Conservation (phyloP, 176 grass and related monocot species). For the Oryza meridionalis region DNA sequence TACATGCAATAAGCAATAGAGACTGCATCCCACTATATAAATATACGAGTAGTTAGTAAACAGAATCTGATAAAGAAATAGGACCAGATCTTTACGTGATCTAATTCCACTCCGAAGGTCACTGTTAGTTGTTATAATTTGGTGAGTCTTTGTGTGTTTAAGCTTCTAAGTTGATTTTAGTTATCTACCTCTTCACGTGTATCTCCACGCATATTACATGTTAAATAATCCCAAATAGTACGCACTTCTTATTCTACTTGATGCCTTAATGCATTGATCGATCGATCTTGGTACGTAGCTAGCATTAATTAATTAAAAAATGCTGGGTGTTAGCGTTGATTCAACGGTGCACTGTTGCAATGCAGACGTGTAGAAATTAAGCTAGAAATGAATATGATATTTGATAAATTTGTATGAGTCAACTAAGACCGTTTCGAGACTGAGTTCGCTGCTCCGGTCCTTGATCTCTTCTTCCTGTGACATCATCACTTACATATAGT, state of each 20-base stretch:
- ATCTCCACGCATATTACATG: constrained; percentile 11
- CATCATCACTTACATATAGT: constrained; percentile 27
- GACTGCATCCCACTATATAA: background rate
- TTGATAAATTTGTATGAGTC: constrained; percentile 28
- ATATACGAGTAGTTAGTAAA: constrained; percentile 43
- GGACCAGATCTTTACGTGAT: constrained; percentile 45
- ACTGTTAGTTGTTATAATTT: constrained; percentile 47
- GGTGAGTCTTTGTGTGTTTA: constrained; percentile 34
- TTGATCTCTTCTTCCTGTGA: constrained; percentile 14
- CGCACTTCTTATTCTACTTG: background rate
- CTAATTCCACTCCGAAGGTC: constrained; percentile 41
- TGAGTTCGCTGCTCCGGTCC: constrained; percentile 27
- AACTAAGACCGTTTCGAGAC: constrained; percentile 34
- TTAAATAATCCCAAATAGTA: constrained; percentile 32
- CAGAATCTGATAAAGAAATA: constrained; percentile 49
- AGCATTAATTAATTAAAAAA: constrained; percentile 26
- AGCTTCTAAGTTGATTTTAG: constrained; percentile 23
- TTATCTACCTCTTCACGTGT: constrained; percentile 24
- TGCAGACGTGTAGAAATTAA: constrained; percentile 30
- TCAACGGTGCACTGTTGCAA: constrained; percentile 27
- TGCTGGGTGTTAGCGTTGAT: constrained; percentile 2
- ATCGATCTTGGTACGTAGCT: background rate
- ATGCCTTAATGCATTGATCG: background rate
- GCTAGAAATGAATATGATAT: background rate
- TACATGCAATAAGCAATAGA: constrained; percentile 1